These are phyloP conservation scores for Geotrichum restrictum DNA, from an alignment of 1,139 yeast genomes.

Conservation along the genomic window DNA sequence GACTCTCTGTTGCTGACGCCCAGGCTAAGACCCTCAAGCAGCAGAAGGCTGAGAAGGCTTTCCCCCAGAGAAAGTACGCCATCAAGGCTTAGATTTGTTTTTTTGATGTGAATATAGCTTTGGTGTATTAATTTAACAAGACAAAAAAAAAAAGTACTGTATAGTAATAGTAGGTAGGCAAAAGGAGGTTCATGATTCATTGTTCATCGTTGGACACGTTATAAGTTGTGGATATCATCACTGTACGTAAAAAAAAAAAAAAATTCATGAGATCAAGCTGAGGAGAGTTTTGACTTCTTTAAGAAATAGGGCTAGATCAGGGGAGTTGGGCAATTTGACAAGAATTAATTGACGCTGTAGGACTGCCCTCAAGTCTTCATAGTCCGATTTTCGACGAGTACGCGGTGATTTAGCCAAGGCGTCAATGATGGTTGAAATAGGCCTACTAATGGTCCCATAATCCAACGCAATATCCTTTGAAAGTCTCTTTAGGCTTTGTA, in stretches of 20 bases:
- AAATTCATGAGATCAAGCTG: slow-evolving; percentile 1
- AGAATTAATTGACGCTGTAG: slow-evolving; percentile 14
- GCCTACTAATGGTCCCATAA: slow-evolving; percentile 10
- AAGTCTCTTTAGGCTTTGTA: slow-evolving; percentile 1
- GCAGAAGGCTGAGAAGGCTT: slow-evolving; percentile 87
- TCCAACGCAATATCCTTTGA: slow-evolving; percentile 8
- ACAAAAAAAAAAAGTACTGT: neutral
- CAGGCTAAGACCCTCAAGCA: slow-evolving; percentile 79
- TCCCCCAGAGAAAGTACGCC: slow-evolving; percentile 98
- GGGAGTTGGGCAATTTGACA: slow-evolving; percentile 11
- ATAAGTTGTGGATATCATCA: neutral
- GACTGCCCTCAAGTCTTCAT: slow-evolving; percentile 1
- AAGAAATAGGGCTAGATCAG: slow-evolving; percentile 3
- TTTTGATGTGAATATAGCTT: slow-evolving; percentile 28
- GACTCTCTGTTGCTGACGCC: slow-evolving; percentile 85
- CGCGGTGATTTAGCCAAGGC: slow-evolving; percentile 10
- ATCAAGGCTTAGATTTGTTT: slow-evolving; percentile 76
- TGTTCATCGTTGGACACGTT: neutral
- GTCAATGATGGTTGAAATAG: slow-evolving; percentile 6
- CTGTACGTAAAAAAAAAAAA: neutral
- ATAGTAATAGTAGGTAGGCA: no score
- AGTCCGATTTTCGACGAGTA: slow-evolving; percentile 5
- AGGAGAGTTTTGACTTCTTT: neutral
- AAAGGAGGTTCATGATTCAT: neutral
- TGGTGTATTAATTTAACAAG: slow-evolving; percentile 2